Evolutionary conservation across 2,329 filamentous ascomycete genomes (phyloP).

Genomic region (Colletotrichum noveboracense): DNA sequence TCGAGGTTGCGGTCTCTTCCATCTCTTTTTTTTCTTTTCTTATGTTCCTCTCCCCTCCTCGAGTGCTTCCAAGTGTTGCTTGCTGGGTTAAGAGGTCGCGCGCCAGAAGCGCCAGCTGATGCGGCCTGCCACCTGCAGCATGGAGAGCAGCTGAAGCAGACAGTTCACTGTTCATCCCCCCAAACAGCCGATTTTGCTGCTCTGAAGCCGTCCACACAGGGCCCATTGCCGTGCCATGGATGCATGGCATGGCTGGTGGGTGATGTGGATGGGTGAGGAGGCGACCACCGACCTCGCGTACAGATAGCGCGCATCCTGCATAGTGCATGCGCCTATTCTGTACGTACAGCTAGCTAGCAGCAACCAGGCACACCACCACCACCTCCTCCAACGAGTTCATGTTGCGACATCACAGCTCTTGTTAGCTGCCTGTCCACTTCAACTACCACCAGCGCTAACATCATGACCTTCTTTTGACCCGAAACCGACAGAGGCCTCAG

Average conservation of each 20-base stretch:
- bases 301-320: background rate
- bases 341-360: background rate
- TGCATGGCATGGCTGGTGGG: background rate
- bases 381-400: background rate
- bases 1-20: background rate
- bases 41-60: background rate
- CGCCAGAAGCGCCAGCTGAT: background rate
- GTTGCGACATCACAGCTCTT: background rate
- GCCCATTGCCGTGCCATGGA: background rate
- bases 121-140: background rate
- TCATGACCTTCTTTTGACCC: background rate
- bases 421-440: background rate
- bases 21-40: background rate
- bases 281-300: conserved; percentile 1
- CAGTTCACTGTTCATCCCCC: background rate
- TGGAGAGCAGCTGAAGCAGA: background rate
- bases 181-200: background rate
- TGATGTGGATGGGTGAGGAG: background rate
- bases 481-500: background rate
- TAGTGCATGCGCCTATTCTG: background rate
- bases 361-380: background rate
- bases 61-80: background rate
- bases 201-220: background rate
- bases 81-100: background rate
- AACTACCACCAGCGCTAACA: background rate